phyloP scores from a whole-genome alignment of 176 grass and related monocot genomes.

The Cocos nucifera region DNA sequence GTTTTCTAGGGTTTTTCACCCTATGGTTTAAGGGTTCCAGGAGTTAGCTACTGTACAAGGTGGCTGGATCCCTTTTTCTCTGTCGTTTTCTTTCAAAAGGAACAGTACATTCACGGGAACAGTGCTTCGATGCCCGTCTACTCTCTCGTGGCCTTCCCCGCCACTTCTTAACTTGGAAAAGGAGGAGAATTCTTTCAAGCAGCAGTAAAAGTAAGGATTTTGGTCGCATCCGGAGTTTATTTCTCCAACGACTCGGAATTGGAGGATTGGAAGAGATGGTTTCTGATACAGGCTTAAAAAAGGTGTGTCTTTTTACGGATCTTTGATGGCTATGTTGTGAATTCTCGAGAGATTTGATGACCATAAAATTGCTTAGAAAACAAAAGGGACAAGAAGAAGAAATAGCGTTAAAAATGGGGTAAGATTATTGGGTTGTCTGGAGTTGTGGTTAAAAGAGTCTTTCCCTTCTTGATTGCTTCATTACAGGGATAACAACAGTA shows the following conservation, averaged over 20 bases:
- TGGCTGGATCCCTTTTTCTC: conserved; percentile 7
- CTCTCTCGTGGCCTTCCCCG: conserved; percentile 5
- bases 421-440: not conserved
- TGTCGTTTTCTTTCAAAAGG: conserved; percentile 29
- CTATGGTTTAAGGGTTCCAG: conserved; percentile 3
- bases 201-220: not conserved
- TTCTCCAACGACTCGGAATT: too few species aligned
- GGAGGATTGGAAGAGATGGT: too few species aligned
- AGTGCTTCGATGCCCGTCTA: conserved; percentile 23
- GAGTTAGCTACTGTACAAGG: conserved; percentile 22
- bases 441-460: conserved; percentile 16
- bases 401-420: not conserved
- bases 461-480: conserved; percentile 1
- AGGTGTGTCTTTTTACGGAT: too few species aligned
- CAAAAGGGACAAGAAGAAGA: not conserved
- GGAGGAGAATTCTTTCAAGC: not conserved
- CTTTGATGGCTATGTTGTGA: too few species aligned
- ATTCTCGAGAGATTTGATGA: too few species aligned
- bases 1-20: conserved; percentile 10
- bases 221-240: not conserved
- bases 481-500: conserved; percentile 4
- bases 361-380: too few species aligned
- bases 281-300: too few species aligned
- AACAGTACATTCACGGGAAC: conserved; percentile 41
- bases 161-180: conserved; percentile 9